Conservation (phyloP, 1,139 yeast species). For the Suhomyces taliae region DNA sequence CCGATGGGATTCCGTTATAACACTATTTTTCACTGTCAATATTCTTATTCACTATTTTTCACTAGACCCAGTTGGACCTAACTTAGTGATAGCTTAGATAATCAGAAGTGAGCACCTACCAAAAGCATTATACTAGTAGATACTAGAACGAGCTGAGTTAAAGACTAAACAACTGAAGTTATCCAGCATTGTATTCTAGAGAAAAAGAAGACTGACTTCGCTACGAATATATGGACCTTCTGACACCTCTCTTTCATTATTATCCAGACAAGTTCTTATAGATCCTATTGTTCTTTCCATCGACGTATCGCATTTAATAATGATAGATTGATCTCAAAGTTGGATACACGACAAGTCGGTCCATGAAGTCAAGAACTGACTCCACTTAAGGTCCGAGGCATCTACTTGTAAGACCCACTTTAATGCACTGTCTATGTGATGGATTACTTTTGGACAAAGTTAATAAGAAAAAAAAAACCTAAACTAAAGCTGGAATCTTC, state of each 20-base stretch:
- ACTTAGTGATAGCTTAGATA: too few species aligned
- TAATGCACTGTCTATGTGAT: constrained; percentile 54
- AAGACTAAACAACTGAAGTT: background rate
- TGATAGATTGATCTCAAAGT: constrained; percentile 19
- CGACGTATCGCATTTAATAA: constrained; percentile 43
- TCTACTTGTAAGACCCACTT: constrained; percentile 22
- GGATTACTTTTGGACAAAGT: constrained; percentile 57
- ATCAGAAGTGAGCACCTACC: background rate
- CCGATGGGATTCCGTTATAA: too few species aligned
- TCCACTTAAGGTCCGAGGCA: constrained; percentile 23
- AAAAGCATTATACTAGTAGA: background rate
- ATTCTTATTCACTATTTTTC: too few species aligned
- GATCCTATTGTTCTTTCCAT: constrained; percentile 47
- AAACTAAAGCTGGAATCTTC: background rate
- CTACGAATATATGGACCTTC: constrained; percentile 41
- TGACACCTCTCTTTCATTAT: constrained; percentile 57
- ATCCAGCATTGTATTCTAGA: too few species aligned
- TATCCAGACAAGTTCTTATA: constrained; percentile 56
- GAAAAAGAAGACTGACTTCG: background rate
- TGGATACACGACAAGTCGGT: constrained; percentile 12
- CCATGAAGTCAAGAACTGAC: constrained; percentile 28
- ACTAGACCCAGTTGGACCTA: too few species aligned
- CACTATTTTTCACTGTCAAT: too few species aligned
- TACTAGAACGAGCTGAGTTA: too few species aligned
- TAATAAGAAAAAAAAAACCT: constrained; percentile 21